Conservation (phyloP, 768 basidiomycete genomes). For the Rossbeevera mucosa region DNA sequence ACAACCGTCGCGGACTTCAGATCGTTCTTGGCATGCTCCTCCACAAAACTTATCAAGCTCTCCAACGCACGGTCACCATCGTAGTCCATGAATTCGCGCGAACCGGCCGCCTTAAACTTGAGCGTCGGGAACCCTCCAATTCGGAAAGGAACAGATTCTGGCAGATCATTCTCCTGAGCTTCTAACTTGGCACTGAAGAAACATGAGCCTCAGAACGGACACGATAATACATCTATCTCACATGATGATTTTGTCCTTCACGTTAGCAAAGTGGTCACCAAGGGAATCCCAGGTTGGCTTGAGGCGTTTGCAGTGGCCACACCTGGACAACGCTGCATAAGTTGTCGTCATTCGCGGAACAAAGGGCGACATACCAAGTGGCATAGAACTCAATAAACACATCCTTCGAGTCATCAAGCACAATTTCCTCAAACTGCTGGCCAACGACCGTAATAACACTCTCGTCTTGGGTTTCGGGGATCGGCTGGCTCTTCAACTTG, state of each 20-base stretch:
- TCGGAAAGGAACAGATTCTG: slow-evolving; percentile 82
- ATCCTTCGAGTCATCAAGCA: slow-evolving; percentile 85
- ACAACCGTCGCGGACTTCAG: slow-evolving; percentile 38
- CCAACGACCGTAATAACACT: slow-evolving; percentile 80
- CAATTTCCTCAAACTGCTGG: slow-evolving; percentile 83
- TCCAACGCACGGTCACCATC: slow-evolving; percentile 89
- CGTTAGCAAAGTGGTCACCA: slow-evolving; percentile 73
- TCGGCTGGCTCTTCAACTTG: slow-evolving; percentile 83
- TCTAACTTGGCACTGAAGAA: slow-evolving; percentile 84
- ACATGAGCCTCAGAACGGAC: slow-evolving; percentile 7
- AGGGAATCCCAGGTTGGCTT: slow-evolving; percentile 92
- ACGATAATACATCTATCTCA: slow-evolving; percentile 32
- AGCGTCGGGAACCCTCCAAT: slow-evolving; percentile 89
- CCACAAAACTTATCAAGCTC: slow-evolving; percentile 76
- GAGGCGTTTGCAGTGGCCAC: slow-evolving; percentile 95
- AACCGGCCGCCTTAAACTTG: slow-evolving; percentile 93
- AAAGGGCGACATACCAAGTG: slow-evolving; percentile 64
- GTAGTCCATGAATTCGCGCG: slow-evolving; percentile 84
- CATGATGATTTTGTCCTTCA: slow-evolving; percentile 78
- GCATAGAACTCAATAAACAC: slow-evolving; percentile 98
- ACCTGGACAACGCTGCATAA: slow-evolving; percentile 42
- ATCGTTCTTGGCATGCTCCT: slow-evolving; percentile 75
- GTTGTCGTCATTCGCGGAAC: neutral
- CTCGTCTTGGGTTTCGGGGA: slow-evolving; percentile 81
- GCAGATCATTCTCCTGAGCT: slow-evolving; percentile 93